Conservation (phyloP, 495 filamentous ascomycete species). For the Neurospora sp. region DNA sequence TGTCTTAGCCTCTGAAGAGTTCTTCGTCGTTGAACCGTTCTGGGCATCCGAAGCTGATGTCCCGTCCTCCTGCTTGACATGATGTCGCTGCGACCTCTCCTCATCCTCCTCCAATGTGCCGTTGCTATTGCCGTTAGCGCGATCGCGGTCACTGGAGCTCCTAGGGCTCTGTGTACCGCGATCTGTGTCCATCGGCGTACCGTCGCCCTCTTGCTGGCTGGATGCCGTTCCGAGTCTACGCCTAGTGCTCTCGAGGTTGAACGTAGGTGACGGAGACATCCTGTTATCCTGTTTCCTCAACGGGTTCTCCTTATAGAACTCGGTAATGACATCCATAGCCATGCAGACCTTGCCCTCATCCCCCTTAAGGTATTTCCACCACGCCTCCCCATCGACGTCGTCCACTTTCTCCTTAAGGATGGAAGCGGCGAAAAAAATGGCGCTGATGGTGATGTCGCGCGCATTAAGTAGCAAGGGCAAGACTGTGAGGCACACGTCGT, state of each 20-base stretch:
- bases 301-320: conserved; percentile 64
- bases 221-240: conserved; percentile 22
- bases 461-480: conserved; percentile 74
- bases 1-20: neutral
- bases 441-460: conserved; percentile 70
- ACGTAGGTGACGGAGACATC: conserved; percentile 33
- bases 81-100: neutral
- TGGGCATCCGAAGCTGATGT: neutral
- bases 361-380: conserved; percentile 71
- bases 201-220: conserved; percentile 6
- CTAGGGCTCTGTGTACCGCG: conserved; percentile 21
- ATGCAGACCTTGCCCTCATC: conserved; percentile 49
- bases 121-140: neutral
- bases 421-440: conserved; percentile 74
- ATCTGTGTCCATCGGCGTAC: conserved; percentile 13
- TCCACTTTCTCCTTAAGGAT: conserved; percentile 59
- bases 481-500: conserved; percentile 74
- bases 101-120: neutral
- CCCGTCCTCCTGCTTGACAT: neutral
- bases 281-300: conserved; percentile 33
- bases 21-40: neutral
- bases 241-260: conserved; percentile 37
- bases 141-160: neutral
- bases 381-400: conserved; percentile 67
- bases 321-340: conserved; percentile 61